Percentiles rank a stretch among this genome's conserved stretches.
These are phyloP conservation scores for Zygosaccharomyces lentus DNA, from an alignment of 805 yeast genomes.

Conservation along the genomic window DNA sequence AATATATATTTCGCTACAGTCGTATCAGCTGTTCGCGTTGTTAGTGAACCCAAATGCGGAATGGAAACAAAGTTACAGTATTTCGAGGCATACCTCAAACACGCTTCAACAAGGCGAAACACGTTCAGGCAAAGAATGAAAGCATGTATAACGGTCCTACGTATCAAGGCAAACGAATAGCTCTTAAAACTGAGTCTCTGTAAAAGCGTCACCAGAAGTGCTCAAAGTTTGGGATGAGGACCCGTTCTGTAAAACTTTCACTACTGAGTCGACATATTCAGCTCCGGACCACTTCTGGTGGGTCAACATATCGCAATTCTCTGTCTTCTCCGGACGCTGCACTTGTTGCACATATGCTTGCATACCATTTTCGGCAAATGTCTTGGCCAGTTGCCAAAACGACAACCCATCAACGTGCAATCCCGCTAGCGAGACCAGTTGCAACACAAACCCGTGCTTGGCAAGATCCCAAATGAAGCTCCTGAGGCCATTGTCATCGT, in stretches of 20 bases:
- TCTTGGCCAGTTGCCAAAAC: conserved; percentile 47
- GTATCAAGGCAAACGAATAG: background rate
- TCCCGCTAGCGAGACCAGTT: conserved; percentile 59
- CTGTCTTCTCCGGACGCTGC: conserved; percentile 44
- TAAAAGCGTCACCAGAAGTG: conserved; percentile 41
- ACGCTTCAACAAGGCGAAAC: background rate
- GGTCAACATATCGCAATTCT: conserved; percentile 49
- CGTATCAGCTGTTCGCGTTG: background rate
- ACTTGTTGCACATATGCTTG: conserved; percentile 52
- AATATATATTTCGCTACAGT: background rate
- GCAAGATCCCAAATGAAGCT: conserved; percentile 52
- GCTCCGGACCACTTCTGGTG: conserved; percentile 65
- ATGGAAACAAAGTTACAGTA: background rate
- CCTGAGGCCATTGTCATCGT: conserved; percentile 42
- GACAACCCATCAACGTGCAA: conserved; percentile 50
- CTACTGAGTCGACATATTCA: conserved; percentile 46
- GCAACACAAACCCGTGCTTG: conserved; percentile 53
- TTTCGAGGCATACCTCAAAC: background rate
- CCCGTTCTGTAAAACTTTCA: conserved; percentile 40
- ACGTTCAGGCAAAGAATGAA: background rate
- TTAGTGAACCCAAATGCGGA: conserved; percentile 1
- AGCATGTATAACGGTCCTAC: background rate
- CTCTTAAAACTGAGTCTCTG: conserved; percentile 35
- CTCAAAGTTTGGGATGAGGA: conserved; percentile 42
- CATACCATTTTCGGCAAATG: conserved; percentile 53